Evolutionary conservation across 2,329 filamentous ascomycete species (phyloP), one percentile per base, ranked within the genome.

Genomic region (Talaromyces sp.): DNA sequence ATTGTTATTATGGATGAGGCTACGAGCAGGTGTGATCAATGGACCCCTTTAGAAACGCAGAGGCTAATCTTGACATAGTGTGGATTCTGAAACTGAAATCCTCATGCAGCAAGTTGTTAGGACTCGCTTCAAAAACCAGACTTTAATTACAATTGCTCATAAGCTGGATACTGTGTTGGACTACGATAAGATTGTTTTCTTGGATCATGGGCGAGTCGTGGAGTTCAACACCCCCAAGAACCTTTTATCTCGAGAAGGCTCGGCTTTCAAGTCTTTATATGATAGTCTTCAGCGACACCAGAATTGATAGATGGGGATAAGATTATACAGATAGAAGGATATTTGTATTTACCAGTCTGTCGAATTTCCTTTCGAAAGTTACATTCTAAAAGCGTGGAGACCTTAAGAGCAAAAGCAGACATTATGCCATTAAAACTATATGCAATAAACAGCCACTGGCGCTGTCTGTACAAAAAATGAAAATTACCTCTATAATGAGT

Each of bases 131-230:
- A 60, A 65, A 0, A 67, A 70, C 1, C 79, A 80, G 43, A 88
- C 86, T 0, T 77, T 88, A 49, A 74, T 83, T 49, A 73, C 76
- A 2, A 76, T 83, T 9, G 79, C 77, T 9, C 80, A 83, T 66
- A 77, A 78, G 14, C 63, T 82, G 32, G 75, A 79, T 46, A 65
- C 58, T 2, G 54, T 68, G 46, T 43, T 68, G 9, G 64, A 67
- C 43, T 68, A 62, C 52, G 65, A 69, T 49, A 62, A 61, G 29
- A 57, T 68, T 27, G 66, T 61, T 4, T 44, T 68, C n/a, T 54
- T 69, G 32, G 62, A 65, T 13, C 49, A 52, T 3, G 66, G 66
- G 2, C 40, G 46, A 19, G 48, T 69, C 32, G 57, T 67, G 11
- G 65, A 69, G 19, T 67, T 60, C 30, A 58, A 62, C 52, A 54